Percentiles rank a stretch among this genome's conserved stretches.
phyloP scores from a whole-genome alignment of 1,284 basidiomycete genomes.

The Rhodotorula sp. region DNA sequence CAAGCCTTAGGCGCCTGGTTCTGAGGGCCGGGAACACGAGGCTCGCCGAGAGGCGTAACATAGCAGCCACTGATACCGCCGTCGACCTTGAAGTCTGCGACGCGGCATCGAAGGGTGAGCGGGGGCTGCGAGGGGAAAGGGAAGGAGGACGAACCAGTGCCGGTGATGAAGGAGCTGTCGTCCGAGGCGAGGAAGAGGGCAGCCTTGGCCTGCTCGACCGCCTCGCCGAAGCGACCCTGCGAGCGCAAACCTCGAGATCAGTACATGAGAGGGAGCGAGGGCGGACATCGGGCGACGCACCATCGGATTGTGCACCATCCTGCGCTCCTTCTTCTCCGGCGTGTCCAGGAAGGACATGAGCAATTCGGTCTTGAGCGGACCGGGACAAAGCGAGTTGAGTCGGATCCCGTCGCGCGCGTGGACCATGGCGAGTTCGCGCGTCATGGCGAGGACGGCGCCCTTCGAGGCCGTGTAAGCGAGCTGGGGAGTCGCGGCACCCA shows the following conservation, averaged over 20 bases:
- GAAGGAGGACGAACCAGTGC: conserved; percentile 27
- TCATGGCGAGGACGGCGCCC: conserved; percentile 97
- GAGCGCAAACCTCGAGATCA: conserved; percentile 61
- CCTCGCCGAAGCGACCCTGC: conserved; percentile 96
- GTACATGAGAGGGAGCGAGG: neutral
- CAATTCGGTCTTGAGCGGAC: conserved; percentile 56
- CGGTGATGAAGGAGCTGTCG: conserved; percentile 57
- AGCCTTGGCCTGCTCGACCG: conserved; percentile 85
- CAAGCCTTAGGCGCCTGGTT: conserved; percentile 25
- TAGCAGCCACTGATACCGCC: conserved; percentile 86
- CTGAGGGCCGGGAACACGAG: conserved; percentile 25
- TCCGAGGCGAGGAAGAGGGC: conserved; percentile 55
- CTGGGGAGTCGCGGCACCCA: neutral
- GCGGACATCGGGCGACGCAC: no score
- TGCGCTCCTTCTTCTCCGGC: conserved; percentile 87
- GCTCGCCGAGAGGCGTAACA: conserved; percentile 53
- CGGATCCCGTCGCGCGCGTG: conserved; percentile 95
- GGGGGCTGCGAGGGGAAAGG: neutral
- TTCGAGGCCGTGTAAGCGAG: conserved; percentile 45
- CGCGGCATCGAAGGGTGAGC: neutral
- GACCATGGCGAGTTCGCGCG: conserved; percentile 92
- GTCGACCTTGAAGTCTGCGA: conserved; percentile 80
- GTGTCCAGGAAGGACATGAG: conserved; percentile 98
- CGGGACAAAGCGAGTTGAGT: conserved; percentile 93
- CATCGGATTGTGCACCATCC: conserved; percentile 53